These are phyloP conservation scores for Rubia peregrina DNA, from an alignment of 305 asterid species.

Conservation along the genomic window DNA sequence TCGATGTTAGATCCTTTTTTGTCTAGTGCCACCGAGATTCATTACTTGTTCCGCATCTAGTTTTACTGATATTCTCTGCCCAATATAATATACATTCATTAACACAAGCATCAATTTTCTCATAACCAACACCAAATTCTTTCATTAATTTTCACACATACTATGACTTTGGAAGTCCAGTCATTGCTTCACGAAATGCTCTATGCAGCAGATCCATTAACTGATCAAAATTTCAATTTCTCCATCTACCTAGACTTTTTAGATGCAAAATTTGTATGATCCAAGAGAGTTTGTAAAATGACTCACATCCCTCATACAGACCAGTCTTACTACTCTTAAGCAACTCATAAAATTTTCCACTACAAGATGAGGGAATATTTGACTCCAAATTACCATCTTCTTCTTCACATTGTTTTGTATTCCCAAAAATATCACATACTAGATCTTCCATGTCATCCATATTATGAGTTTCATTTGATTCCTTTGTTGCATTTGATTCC, in stretches of 20 bases:
- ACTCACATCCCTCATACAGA: slow-evolving; percentile 8
- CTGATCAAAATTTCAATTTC: background rate
- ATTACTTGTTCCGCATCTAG: background rate
- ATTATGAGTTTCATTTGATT: too few species aligned
- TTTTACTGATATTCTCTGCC: background rate
- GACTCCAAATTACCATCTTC: background rate
- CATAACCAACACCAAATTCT: too few species aligned
- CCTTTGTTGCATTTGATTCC: background rate
- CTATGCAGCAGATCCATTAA: background rate
- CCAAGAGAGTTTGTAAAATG: slow-evolving; percentile 6
- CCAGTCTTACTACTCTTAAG: background rate
- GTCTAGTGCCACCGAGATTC: background rate
- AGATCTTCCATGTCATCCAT: background rate
- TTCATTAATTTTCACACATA: background rate
- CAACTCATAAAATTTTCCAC: slow-evolving; percentile 8
- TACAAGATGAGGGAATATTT: background rate
- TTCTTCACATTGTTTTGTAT: background rate
- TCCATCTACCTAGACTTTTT: slow-evolving; percentile 3
- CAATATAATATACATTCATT: background rate
- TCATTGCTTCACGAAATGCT: background rate
- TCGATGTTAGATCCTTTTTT: background rate
- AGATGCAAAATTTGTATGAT: background rate
- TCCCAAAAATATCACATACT: background rate
- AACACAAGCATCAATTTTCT: too few species aligned
- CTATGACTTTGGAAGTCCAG: background rate